Conservation (phyloP, 257 asterid species). For the Salvia splendens region DNA sequence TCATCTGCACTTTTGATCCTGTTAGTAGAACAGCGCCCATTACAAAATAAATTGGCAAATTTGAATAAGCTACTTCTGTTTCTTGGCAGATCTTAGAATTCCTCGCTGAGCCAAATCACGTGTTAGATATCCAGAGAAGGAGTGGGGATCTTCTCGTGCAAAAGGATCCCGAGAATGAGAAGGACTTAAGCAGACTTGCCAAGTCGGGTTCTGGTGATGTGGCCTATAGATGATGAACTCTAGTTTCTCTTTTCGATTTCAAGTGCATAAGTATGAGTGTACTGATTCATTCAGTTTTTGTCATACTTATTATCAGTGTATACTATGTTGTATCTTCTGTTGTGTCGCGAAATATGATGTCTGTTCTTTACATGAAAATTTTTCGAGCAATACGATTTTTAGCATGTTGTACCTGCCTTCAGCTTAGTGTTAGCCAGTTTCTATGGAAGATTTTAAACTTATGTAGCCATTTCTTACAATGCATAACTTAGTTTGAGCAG, state of each 20-base stretch:
- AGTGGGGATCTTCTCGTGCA: constrained; percentile 43
- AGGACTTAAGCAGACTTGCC: constrained; percentile 20
- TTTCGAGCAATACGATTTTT: too few species aligned
- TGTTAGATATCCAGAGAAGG: constrained; percentile 51
- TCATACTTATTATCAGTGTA: not conserved
- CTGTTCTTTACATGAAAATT: not conserved
- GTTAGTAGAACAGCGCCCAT: constrained; percentile 3
- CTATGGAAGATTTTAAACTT: too few species aligned
- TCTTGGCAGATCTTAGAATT: constrained; percentile 55
- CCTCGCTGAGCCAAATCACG: constrained; percentile 53
- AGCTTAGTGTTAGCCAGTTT: constrained; percentile 9
- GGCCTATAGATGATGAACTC: constrained; percentile 31
- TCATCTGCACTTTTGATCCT: constrained; percentile 17
- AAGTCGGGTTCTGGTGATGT: constrained; percentile 34
- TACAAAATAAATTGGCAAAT: not conserved
- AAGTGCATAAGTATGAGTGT: not conserved
- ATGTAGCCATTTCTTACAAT: too few species aligned
- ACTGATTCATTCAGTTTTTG: too few species aligned
- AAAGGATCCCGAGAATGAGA: constrained; percentile 39
- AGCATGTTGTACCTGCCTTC: constrained; percentile 26
- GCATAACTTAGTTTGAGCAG: too few species aligned
- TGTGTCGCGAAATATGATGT: not conserved
- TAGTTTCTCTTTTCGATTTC: constrained; percentile 12
- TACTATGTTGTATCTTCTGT: not conserved
- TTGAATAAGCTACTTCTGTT: not conserved